Evolutionary conservation across 2,329 filamentous ascomycete species (phyloP).

Genomic region (Emydomyces testavorans): DNA sequence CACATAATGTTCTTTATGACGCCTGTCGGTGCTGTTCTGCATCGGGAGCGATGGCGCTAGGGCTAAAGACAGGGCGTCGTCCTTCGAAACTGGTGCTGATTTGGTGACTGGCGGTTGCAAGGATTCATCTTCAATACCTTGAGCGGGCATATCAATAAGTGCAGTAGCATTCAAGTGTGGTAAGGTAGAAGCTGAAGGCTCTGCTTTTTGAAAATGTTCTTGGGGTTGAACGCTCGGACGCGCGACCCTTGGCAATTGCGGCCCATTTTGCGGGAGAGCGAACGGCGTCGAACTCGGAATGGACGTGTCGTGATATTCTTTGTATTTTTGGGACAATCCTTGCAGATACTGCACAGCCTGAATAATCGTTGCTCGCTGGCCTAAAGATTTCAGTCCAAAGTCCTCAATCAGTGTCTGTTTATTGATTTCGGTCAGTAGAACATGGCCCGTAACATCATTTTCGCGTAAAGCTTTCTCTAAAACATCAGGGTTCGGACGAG

Average conservation of each 20-base stretch:
- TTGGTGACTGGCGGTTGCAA: background rate
- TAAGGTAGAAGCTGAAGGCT: background rate
- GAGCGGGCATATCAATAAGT: background rate
- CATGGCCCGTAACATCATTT: slow-evolving; percentile 54
- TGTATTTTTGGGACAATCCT: slow-evolving; percentile 42
- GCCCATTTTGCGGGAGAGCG: slow-evolving; percentile 2
- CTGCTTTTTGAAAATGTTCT: background rate
- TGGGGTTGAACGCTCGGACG: background rate
- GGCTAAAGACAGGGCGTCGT: background rate
- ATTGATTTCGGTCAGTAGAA: slow-evolving; percentile 49
- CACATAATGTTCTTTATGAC: slow-evolving; percentile 20
- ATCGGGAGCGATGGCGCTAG: background rate
- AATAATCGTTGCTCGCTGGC: slow-evolving; percentile 48
- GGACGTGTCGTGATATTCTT: slow-evolving; percentile 14
- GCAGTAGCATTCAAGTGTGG: background rate
- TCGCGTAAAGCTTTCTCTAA: slow-evolving; percentile 49
- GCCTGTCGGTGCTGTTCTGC: background rate
- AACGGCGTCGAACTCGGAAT: slow-evolving; percentile 2
- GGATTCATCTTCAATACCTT: background rate
- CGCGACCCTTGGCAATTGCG: background rate
- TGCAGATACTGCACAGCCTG: slow-evolving; percentile 49
- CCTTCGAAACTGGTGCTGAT: background rate
- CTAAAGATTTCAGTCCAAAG: slow-evolving; percentile 47
- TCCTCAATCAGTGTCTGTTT: slow-evolving; percentile 41
- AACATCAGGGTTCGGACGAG: slow-evolving; percentile 41